Evolutionary conservation across 2,329 filamentous ascomycete genomes (phyloP).

Genomic region (Botrytis tulipae): DNA sequence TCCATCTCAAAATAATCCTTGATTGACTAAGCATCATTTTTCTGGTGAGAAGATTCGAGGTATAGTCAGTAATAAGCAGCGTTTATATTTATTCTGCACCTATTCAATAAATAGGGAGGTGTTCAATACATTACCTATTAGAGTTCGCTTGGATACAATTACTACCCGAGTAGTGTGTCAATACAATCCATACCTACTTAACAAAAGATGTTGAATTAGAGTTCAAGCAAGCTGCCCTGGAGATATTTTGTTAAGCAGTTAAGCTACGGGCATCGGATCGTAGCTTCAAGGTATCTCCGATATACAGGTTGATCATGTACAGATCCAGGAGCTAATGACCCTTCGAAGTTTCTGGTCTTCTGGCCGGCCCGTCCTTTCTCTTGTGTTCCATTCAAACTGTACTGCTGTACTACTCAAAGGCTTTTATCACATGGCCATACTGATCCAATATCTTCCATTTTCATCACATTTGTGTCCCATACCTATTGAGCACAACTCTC

Average conservation of each 20-base stretch:
- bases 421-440: not conserved
- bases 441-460: not conserved
- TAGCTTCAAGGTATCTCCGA: not conserved
- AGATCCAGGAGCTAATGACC: not conserved
- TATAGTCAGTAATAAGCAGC: not conserved
- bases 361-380: not conserved
- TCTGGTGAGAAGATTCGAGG: not conserved
- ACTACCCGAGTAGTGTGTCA: not conserved
- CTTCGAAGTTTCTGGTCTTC: not conserved
- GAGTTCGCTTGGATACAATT: not conserved
- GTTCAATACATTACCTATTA: not conserved
- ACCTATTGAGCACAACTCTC: constrained; percentile 4
- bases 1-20: not conserved
- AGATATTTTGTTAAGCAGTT: too few species aligned
- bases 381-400: not conserved
- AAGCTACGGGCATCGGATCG: not conserved
- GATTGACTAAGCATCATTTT: not conserved
- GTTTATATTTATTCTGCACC: too few species aligned
- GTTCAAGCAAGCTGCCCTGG: not conserved
- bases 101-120: not conserved
- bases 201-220: not conserved
- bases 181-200: not conserved
- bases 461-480: not conserved
- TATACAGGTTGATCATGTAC: not conserved
- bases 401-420: not conserved